phyloP scores from a whole-genome alignment of 2,329 filamentous ascomycete genomes.

The Neofusicoccum kwambonambiense region DNA sequence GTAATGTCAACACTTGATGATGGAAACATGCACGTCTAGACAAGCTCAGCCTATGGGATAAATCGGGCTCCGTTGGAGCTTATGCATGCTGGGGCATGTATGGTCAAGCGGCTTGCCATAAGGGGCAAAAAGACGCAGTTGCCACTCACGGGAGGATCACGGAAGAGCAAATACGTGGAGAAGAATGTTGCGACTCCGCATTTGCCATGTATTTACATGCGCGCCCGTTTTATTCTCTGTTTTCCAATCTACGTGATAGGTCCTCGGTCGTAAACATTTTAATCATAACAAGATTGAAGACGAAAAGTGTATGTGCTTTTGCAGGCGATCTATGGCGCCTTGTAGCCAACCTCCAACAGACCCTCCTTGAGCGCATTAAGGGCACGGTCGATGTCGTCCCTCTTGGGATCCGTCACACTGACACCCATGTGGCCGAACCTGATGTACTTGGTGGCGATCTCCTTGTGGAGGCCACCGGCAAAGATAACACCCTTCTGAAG shows the following conservation, averaged over 20 bases:
- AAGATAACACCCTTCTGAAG: slow-evolving; percentile 88
- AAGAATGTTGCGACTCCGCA: not conserved
- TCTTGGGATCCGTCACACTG: slow-evolving; percentile 76
- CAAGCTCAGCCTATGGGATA: not conserved
- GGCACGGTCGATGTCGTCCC: slow-evolving; percentile 81
- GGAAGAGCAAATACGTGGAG: not conserved
- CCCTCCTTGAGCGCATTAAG: slow-evolving; percentile 73
- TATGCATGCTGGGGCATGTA: not conserved
- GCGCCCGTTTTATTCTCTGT: not conserved
- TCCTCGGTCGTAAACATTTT: not conserved
- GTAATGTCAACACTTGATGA: too few species aligned
- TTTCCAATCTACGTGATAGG: not conserved
- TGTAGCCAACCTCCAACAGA: slow-evolving; percentile 70
- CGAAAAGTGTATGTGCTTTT: not conserved
- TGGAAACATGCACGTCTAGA: not conserved
- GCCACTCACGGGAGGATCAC: not conserved
- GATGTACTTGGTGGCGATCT: slow-evolving; percentile 90
- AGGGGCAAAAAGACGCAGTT: not conserved
- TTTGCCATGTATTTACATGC: not conserved
- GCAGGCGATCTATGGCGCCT: slow-evolving; percentile 25
- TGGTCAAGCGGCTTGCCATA: not conserved
- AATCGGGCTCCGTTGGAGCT: not conserved
- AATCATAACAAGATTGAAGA: not conserved
- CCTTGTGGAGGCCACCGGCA: slow-evolving; percentile 92
- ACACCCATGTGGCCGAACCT: slow-evolving; percentile 98